Evolutionary conservation across 768 basidiomycete genomes (phyloP), one percentile per base, ranked within the genome.

Genomic region (Stropharia rugosoannulata): DNA sequence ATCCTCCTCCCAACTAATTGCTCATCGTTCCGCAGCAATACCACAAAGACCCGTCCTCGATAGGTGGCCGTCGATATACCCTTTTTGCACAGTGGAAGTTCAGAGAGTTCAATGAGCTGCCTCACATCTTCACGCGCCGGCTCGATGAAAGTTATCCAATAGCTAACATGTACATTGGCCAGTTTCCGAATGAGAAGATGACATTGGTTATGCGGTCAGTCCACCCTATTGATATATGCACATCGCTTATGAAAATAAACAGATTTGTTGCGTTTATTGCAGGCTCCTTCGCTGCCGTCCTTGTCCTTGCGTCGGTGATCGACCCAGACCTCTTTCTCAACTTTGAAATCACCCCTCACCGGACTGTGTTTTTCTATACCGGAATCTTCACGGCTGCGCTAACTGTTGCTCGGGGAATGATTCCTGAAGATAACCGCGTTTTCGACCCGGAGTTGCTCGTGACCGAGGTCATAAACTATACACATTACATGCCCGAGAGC

Each of bases 61-160:
- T 98, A 47, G 90, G 95, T 37, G 86, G 89, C 10, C 86, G 97
- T 32, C 83, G 90, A 54, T 99, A 98, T 66, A 99, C 97, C 0
- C 89, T 87, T 0, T 95, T 90, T 57, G 95, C 95, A 4, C 87
- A 93, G 58, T 99, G 97, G 97, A 98, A 98, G 68, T 98, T 98
- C 67, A 82, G 97, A 54, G 97, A 99, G 68, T 99, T 98, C 78
- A 99, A 99, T 68, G 97, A 99, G 66, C 77, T 99, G 8, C 90
- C 94, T 0, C 97, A 99, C 72, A 75, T 95, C 36, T 99, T 98
- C 70, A 79, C 84, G 36, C 80, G 93, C 45, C 80, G 97, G 49
- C 76, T 98, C 45, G 87, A 94, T 60, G 86, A 92, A 65, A 94
- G 92, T 54, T 93, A 95, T 62, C 93, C 93, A 0, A 74, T 86